Percentiles rank a stretch among this genome's conserved stretches.
phyloP scores from a whole-genome alignment of 495 filamentous ascomycete species.

The Cercophora sp. region DNA sequence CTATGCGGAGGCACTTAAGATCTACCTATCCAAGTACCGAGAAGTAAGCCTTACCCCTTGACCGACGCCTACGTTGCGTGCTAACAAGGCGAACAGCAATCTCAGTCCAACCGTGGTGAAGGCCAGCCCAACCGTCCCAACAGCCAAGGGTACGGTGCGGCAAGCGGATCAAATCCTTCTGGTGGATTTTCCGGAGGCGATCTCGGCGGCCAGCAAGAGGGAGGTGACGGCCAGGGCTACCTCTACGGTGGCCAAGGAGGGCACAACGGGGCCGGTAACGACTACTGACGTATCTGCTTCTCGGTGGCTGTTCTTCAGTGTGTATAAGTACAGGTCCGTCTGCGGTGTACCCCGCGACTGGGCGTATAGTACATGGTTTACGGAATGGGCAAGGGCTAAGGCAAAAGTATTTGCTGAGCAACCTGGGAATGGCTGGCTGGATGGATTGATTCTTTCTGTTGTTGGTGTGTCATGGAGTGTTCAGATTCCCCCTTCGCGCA shows the following conservation, averaged over 20 bases:
- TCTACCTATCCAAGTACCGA: slow-evolving; percentile 95
- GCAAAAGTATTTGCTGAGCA: background rate
- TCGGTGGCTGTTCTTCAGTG: background rate
- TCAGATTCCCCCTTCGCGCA: slow-evolving; percentile 38
- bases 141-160: slow-evolving; percentile 65
- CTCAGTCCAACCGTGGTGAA: slow-evolving; percentile 72
- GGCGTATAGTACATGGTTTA: slow-evolving; percentile 9
- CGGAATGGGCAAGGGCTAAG: background rate
- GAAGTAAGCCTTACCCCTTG: slow-evolving; percentile 64
- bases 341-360: background rate
- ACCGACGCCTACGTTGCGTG: background rate
- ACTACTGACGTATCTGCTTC: slow-evolving; percentile 24
- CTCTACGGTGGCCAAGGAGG: slow-evolving; percentile 60
- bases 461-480: too few relatives aligned
- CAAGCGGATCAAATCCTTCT: slow-evolving; percentile 43
- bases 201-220: slow-evolving; percentile 50
- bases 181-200: slow-evolving; percentile 57
- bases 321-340: slow-evolving; percentile 21
- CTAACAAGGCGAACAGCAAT: slow-evolving; percentile 50
- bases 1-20: slow-evolving; percentile 95
- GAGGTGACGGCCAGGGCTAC: slow-evolving; percentile 56
- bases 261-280: slow-evolving; percentile 64
- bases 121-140: slow-evolving; percentile 62
- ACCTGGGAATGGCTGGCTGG: slow-evolving; percentile 6
- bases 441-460: slow-evolving; percentile 17